Conservation (phyloP, 306 rosid species). For the Erythrophleum fordii region DNA sequence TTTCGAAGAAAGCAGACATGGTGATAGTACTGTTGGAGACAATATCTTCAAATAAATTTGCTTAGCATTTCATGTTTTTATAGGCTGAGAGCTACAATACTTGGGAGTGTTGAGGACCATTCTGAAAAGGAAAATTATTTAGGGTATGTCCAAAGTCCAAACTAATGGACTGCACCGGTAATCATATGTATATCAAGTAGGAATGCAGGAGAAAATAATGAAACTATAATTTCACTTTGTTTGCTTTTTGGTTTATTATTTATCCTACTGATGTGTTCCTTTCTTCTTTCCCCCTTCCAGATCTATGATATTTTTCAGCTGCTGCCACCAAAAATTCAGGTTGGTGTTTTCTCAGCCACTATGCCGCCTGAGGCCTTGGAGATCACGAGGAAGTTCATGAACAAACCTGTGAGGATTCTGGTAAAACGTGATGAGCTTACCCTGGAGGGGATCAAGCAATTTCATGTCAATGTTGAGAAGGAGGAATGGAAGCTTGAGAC, state of each 20-base stretch:
- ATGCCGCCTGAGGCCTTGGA: conserved; percentile 82
- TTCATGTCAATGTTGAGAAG: conserved; percentile 67
- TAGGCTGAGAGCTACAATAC: not conserved
- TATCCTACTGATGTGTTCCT: not conserved
- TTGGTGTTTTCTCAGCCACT: conserved; percentile 79
- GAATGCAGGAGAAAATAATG: not conserved
- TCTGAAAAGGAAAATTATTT: not conserved
- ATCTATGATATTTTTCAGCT: conserved; percentile 75
- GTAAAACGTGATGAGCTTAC: conserved; percentile 77
- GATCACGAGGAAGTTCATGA: conserved; percentile 76
- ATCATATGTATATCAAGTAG: conserved; percentile 29
- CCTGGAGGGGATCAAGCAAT: conserved; percentile 72
- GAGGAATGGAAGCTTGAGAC: conserved; percentile 80
- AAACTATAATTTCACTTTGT: not conserved
- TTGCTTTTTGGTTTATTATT: not conserved
- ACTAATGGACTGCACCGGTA: conserved; percentile 8
- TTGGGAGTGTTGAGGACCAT: not conserved
- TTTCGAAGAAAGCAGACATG: not conserved
- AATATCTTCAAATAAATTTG: not conserved
- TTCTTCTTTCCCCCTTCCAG: conserved; percentile 37
- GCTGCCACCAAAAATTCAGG: conserved; percentile 71
- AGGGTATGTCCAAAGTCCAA: not conserved
- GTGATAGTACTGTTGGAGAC: not conserved
- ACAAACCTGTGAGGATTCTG: conserved; percentile 68
- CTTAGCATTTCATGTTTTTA: not conserved